A percentile compares a stretch with the other conserved stretches of the same genome.
Conservation (phyloP, 371 early-diverging fungal genomes). For the Lichtheimia ornata region DNA sequence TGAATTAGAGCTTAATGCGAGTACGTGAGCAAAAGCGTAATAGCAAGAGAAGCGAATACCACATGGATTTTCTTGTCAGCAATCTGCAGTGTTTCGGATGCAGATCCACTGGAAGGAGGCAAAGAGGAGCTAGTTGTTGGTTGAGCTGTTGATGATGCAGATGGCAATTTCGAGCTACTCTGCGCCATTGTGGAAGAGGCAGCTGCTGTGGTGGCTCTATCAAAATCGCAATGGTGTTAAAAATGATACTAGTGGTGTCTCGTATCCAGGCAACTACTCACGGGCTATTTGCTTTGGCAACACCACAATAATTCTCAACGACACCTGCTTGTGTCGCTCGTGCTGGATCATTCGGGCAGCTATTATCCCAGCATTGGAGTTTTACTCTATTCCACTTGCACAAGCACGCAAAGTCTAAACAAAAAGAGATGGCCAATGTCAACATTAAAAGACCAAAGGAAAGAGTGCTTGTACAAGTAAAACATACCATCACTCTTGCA, state of each 20-base stretch:
- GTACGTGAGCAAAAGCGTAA: no score
- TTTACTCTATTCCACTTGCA: constrained; percentile 15
- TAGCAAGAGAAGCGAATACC: no score
- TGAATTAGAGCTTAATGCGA: no score
- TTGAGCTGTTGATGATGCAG: not conserved
- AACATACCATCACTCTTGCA: constrained; percentile 13
- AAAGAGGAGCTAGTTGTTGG: not conserved
- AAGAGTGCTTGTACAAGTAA: not conserved
- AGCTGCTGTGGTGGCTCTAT: not conserved
- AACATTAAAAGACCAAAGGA: no score
- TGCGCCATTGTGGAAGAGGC: not conserved
- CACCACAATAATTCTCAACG: not conserved
- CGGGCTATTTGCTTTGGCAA: constrained; percentile 1
- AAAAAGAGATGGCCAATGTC: no score
- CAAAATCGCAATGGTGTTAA: not conserved
- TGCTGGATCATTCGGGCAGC: constrained; percentile 8
- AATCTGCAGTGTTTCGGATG: no score
- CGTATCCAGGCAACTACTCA: not conserved
- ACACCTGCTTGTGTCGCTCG: constrained; percentile 6
- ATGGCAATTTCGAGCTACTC: not conserved
- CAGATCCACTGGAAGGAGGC: no score
- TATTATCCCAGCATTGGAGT: constrained; percentile 12
- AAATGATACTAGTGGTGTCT: not conserved
- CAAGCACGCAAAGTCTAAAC: constrained; percentile 7
- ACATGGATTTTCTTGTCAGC: no score